phyloP scores from a whole-genome alignment of 75 land plant genomes.

The Sequoia sempervirens region DNA sequence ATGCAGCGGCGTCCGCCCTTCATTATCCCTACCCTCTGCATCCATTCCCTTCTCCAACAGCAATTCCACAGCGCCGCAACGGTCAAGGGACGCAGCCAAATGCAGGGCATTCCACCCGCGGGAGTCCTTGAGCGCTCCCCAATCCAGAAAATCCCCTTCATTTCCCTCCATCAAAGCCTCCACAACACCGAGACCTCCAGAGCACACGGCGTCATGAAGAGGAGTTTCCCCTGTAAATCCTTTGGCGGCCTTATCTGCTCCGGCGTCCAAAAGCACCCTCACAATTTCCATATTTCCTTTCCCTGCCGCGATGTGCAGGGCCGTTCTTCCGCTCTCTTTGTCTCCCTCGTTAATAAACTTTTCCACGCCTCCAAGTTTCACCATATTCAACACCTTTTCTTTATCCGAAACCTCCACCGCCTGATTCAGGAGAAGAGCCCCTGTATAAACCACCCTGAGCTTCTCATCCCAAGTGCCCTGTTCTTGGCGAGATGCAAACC shows the following conservation, averaged over 20 bases:
- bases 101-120: conserved; percentile 19
- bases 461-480: conserved; percentile 19
- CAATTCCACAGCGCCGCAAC: neutral
- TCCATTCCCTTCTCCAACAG: conserved; percentile 11
- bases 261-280: conserved; percentile 12
- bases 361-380: conserved; percentile 6
- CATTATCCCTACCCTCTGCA: conserved; percentile 24
- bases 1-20: conserved; percentile 45
- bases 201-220: conserved; percentile 16
- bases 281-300: conserved; percentile 15
- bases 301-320: conserved; percentile 19
- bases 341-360: conserved; percentile 16
- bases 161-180: conserved; percentile 6
- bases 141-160: neutral
- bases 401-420: conserved; percentile 7
- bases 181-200: conserved; percentile 3
- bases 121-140: conserved; percentile 1
- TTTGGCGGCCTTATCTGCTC: conserved; percentile 5
- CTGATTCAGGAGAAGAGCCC: conserved; percentile 24
- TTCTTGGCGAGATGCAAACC: conserved; percentile 18
- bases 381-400: neutral
- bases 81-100: conserved; percentile 16
- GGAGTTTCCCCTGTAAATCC: conserved; percentile 16
- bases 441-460: conserved; percentile 38
- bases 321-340: neutral